phyloP scores from a whole-genome alignment of 164 flowering plant species.

The Akebia trifoliata region DNA sequence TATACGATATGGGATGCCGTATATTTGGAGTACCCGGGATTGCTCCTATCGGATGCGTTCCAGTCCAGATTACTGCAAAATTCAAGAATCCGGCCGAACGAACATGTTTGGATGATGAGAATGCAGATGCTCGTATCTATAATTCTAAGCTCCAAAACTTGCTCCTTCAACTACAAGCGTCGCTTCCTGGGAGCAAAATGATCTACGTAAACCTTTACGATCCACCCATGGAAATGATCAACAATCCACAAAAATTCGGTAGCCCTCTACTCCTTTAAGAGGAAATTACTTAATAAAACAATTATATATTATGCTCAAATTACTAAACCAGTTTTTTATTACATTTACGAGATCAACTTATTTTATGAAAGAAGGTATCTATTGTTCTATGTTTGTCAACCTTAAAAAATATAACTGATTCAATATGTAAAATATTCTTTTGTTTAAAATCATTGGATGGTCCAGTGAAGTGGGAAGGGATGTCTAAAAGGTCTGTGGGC shows the following conservation, averaged over 20 bases:
- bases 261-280: too few relatives aligned
- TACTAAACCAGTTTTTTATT: too few relatives aligned
- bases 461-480: too few relatives aligned
- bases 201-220: conserved; percentile 28
- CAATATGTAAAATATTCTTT: too few relatives aligned
- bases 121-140: conserved; percentile 36
- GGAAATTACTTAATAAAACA: too few relatives aligned
- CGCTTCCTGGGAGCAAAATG: conserved; percentile 30
- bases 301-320: too few relatives aligned
- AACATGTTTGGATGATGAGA: conserved; percentile 32
- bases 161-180: conserved; percentile 15
- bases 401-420: too few relatives aligned
- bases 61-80: conserved; percentile 30
- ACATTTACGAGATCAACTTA: too few relatives aligned
- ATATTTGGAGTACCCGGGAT: conserved; percentile 35
- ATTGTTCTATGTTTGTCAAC: too few relatives aligned
- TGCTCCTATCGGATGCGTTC: conserved; percentile 53
- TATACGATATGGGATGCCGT: conserved; percentile 38
- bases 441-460: too few relatives aligned
- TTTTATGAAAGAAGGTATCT: too few relatives aligned
- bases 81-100: background rate
- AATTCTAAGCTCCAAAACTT: conserved; percentile 38
- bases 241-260: conserved; percentile 44
- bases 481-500: too few relatives aligned
- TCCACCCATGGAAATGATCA: conserved; percentile 37